Evolutionary conservation across 75 land plant species (phyloP).

Genomic region (Selaginella tamariscina): DNA sequence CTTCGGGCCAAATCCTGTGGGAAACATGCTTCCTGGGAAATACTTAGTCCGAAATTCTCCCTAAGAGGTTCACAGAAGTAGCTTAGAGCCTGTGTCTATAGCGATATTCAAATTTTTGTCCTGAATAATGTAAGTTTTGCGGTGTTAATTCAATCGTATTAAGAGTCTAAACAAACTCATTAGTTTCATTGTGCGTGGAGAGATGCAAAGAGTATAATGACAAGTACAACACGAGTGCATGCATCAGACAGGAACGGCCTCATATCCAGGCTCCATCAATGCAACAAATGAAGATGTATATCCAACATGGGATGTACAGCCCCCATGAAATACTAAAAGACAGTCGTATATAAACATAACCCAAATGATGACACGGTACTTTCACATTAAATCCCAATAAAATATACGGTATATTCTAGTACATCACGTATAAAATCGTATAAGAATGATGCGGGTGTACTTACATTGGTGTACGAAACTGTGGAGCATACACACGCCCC

Average conservation of each 20-base stretch:
- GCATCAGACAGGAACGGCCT: neutral
- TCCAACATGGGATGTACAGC: neutral
- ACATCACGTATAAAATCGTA: neutral
- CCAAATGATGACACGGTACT: too few relatives aligned
- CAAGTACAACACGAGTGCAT: neutral
- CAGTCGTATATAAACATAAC: neutral
- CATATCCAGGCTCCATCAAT: neutral
- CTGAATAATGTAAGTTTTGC: too few relatives aligned
- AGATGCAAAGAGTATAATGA: neutral
- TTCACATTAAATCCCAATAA: too few relatives aligned
- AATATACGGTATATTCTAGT: neutral
- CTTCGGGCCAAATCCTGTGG: neutral
- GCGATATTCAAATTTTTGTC: too few relatives aligned
- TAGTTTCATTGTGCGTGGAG: neutral
- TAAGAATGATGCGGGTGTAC: neutral
- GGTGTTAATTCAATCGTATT: too few relatives aligned
- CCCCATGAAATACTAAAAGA: neutral
- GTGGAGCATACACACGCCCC: too few relatives aligned
- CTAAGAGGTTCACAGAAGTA: neutral
- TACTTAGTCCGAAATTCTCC: neutral
- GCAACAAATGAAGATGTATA: neutral
- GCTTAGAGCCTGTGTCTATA: too few relatives aligned
- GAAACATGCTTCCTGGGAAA: neutral
- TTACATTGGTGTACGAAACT: neutral
- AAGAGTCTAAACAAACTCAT: neutral